phyloP scores from a whole-genome alignment of 1,139 yeast species.

The Nakaseomyces kungkrabaensis region DNA sequence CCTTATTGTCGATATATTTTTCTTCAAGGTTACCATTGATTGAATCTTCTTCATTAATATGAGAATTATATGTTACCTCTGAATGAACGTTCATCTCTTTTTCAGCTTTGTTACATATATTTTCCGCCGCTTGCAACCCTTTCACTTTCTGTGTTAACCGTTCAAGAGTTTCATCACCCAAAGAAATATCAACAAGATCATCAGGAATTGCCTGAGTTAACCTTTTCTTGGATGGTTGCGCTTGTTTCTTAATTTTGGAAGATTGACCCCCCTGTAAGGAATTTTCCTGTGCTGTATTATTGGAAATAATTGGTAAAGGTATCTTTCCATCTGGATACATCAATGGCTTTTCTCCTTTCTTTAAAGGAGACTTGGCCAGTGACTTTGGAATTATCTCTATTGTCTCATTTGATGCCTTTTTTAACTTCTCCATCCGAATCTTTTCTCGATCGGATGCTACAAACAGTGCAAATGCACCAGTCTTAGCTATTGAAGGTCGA shows the following conservation, averaged over 20 bases:
- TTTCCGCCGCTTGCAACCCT: neutral
- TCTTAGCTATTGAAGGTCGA: neutral
- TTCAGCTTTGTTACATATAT: too few species aligned
- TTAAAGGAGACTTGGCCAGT: neutral
- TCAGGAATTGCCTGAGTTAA: neutral
- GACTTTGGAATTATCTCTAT: neutral
- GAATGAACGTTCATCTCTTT: too few species aligned
- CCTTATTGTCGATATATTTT: too few species aligned
- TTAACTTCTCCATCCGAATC: neutral
- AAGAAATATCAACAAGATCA: neutral
- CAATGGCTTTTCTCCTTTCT: neutral
- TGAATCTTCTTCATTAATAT: too few species aligned
- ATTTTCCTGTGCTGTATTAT: neutral
- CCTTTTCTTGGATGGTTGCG: neutral
- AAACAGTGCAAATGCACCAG: neutral
- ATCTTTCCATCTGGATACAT: neutral
- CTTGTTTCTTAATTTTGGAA: neutral
- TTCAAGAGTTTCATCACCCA: neutral
- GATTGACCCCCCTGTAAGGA: too few species aligned
- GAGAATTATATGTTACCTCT: too few species aligned
- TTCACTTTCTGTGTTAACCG: neutral
- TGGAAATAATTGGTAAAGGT: neutral
- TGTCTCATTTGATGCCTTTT: neutral
- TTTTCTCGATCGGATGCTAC: conserved; percentile 2
- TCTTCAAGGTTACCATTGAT: too few species aligned